phyloP scores from a whole-genome alignment of 768 basidiomycete species.

The Auriscalpium microsporum region DNA sequence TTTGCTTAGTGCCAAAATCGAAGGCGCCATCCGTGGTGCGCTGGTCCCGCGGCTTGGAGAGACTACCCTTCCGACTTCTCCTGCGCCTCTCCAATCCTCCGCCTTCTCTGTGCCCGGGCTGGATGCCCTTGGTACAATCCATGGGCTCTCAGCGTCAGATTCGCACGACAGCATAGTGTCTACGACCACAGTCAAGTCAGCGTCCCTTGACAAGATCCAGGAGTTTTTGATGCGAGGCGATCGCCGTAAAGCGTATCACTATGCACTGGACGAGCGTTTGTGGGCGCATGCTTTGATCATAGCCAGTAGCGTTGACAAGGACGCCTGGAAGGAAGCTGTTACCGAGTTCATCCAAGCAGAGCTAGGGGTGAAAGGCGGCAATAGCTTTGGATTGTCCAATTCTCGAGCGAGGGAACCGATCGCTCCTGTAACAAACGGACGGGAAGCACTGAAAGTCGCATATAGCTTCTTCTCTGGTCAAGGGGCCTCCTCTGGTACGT shows the following conservation, averaged over 20 bases:
- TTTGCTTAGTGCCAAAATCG: constrained; percentile 46
- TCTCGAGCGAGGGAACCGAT: constrained; percentile 13
- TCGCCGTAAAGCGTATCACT: constrained; percentile 78
- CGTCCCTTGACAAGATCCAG: constrained; percentile 70
- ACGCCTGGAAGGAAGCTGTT: constrained; percentile 87
- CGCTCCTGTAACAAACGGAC: constrained; percentile 32
- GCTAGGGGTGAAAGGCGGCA: constrained; percentile 37
- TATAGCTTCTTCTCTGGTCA: constrained; percentile 84
- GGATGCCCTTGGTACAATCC: not conserved
- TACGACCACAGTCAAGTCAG: constrained; percentile 49
- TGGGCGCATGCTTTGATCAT: constrained; percentile 98
- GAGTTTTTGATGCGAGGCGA: constrained; percentile 76
- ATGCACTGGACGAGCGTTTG: constrained; percentile 78
- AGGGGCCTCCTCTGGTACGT: constrained; percentile 65
- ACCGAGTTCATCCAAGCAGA: constrained; percentile 78
- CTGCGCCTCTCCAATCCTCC: not conserved
- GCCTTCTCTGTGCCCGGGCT: not conserved
- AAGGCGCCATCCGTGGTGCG: constrained; percentile 65
- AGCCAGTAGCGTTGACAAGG: constrained; percentile 86
- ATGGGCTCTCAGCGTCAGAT: constrained; percentile 15
- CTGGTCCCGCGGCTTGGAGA: constrained; percentile 51
- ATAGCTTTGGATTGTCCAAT: not conserved
- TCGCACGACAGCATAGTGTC: constrained; percentile 46
- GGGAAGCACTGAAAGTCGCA: constrained; percentile 69
- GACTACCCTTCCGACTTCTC: constrained; percentile 5